A percentile compares a stretch with the other conserved stretches of the same genome.
Evolutionary conservation across 73 alveolate species (phyloP).

Genomic region (Paramecium biaurelia): DNA sequence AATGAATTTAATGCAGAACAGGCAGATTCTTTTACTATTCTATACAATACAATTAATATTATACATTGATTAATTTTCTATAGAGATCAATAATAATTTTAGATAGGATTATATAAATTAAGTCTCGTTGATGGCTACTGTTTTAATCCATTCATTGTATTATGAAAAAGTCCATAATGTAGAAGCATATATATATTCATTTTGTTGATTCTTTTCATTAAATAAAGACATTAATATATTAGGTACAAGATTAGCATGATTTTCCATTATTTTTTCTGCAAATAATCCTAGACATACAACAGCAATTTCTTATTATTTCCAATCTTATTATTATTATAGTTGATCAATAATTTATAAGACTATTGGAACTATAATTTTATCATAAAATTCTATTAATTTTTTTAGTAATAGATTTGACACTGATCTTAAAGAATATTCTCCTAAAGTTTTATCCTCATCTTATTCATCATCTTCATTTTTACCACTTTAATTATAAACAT

Average conservation of each 20-base stretch:
- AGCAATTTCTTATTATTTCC: background rate
- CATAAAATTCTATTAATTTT: background rate
- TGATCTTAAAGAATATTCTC: slow-evolving; percentile 30
- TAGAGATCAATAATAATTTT: background rate
- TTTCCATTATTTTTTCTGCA: background rate
- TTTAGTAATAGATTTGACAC: background rate
- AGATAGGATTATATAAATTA: background rate
- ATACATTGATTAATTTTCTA: slow-evolving; percentile 3
- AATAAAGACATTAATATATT: background rate
- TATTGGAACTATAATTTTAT: background rate
- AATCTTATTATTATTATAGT: background rate
- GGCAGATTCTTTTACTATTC: slow-evolving; percentile 35
- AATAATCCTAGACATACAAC: background rate
- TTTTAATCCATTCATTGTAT: background rate
- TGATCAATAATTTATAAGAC: background rate
- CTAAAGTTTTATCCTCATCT: background rate
- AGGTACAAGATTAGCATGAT: background rate
- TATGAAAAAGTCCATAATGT: slow-evolving; percentile 39
- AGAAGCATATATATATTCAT: slow-evolving; percentile 42
- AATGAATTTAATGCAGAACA: slow-evolving; percentile 3
- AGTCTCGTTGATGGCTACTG: background rate
- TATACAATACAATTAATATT: background rate
- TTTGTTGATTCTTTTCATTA: background rate
- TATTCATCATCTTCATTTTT: background rate
- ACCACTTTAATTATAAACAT: background rate